Conservation (phyloP, 768 basidiomycete genomes). For the Hericium coralloides region DNA sequence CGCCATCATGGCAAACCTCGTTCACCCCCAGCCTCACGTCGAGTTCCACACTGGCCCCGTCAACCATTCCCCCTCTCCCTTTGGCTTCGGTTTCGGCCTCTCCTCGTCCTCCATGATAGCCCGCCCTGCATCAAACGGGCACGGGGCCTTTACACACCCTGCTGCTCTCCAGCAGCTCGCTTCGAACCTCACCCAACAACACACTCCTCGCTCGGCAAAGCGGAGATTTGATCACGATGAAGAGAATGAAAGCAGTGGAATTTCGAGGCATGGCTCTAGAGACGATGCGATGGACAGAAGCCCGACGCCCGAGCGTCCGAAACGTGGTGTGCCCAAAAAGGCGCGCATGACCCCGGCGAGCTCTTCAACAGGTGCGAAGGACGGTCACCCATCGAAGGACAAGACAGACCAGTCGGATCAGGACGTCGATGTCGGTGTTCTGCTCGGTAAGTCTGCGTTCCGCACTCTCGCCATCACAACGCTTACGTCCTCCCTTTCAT, state of each 20-base stretch:
- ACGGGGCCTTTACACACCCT: conserved; percentile 33
- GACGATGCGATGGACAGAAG: conserved; percentile 81
- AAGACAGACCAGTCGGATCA: conserved; percentile 39
- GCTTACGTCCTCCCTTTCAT: conserved; percentile 8
- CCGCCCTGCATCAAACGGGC: conserved; percentile 32
- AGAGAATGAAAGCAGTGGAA: conserved; percentile 34
- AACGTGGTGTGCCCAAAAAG: conserved; percentile 62
- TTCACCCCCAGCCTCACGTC: conserved; percentile 43
- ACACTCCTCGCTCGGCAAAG: conserved; percentile 41
- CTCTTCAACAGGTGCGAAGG: conserved; percentile 20
- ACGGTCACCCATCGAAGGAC: conserved; percentile 38
- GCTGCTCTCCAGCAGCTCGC: conserved; percentile 47
- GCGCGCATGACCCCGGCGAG: conserved; percentile 35
- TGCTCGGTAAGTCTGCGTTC: conserved; percentile 50
- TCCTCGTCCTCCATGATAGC: conserved; percentile 36
- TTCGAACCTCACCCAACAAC: conserved; percentile 38
- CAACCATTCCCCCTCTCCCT: conserved; percentile 50
- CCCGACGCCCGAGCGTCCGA: conserved; percentile 74
- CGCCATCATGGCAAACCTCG: conserved; percentile 62
- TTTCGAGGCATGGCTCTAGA: conserved; percentile 21
- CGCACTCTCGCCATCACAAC: conserved; percentile 1
- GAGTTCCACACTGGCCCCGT: conserved; percentile 54
- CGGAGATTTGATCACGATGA: conserved; percentile 63
- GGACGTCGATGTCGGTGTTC: conserved; percentile 71
- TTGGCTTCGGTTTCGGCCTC: conserved; percentile 70